Conservation (phyloP, 2,329 filamentous ascomycete species). For the Lachnellula occidentalis region DNA sequence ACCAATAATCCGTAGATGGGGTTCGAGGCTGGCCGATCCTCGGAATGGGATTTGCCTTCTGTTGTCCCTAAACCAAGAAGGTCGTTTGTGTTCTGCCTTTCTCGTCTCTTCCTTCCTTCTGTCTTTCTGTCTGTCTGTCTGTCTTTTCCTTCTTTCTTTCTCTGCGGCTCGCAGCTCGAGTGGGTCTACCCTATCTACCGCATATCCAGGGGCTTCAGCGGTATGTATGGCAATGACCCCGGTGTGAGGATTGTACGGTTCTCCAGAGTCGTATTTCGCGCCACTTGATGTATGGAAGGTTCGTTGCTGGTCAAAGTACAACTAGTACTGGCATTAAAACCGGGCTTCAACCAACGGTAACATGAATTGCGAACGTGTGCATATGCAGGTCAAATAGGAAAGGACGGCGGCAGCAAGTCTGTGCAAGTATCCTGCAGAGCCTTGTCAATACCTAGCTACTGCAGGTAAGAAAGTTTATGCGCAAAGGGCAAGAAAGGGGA, state of each 20-base stretch:
- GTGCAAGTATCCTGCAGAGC: background rate
- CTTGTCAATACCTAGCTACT: background rate
- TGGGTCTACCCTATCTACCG: background rate
- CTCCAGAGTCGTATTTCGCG: background rate
- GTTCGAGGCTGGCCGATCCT: too few species aligned
- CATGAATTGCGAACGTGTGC: constrained; percentile 1
- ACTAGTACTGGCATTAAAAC: background rate
- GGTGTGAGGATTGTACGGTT: too few species aligned
- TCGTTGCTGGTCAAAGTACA: background rate
- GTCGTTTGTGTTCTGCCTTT: background rate
- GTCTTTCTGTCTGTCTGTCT: too few species aligned
- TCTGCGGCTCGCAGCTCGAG: background rate
- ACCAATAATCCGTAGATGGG: too few species aligned
- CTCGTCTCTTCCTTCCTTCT: background rate
- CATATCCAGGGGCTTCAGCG: background rate
- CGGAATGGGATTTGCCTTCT: too few species aligned
- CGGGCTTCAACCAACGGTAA: constrained; percentile 1
- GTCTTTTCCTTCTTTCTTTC: background rate
- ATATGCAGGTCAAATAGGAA: constrained; percentile 3
- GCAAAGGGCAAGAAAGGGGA: background rate
- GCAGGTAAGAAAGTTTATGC: background rate
- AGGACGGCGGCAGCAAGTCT: background rate
- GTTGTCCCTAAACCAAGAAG: too few species aligned
- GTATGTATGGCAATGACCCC: background rate
- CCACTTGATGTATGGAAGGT: background rate